phyloP scores from a whole-genome alignment of 129 eudicot species.

The Logfia minima region DNA sequence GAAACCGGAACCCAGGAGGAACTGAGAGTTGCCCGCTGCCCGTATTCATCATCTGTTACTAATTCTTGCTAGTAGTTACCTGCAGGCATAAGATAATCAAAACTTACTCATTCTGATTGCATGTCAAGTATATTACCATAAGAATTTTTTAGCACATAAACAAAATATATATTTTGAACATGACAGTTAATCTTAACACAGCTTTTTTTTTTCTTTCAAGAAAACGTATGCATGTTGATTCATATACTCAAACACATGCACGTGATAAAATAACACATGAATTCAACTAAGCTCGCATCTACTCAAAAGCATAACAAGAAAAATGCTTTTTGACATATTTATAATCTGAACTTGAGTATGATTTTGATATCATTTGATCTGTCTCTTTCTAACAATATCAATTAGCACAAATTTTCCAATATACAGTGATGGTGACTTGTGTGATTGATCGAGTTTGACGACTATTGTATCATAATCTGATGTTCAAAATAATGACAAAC shows the following conservation, averaged over 20 bases:
- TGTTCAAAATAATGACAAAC: background rate
- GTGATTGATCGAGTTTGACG: no score
- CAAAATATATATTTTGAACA: no score
- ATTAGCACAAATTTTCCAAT: no score
- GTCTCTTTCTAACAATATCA: background rate
- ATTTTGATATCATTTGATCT: background rate
- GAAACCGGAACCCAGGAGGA: conserved; percentile 93
- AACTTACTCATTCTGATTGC: no score
- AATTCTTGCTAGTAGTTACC: background rate
- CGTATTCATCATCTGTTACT: conserved; percentile 15
- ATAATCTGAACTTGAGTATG: background rate
- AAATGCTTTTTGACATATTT: background rate
- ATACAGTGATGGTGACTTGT: no score
- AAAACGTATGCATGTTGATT: background rate
- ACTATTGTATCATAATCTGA: no score
- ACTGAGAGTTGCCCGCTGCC: conserved; percentile 55
- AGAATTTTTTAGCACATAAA: background rate
- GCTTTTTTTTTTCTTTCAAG: background rate
- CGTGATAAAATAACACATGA: no score
- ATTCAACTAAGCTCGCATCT: no score
- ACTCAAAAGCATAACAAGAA: no score
- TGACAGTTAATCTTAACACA: background rate
- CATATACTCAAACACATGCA: background rate
- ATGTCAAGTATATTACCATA: background rate
- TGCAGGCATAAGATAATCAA: no score